Percentiles rank a stretch among this genome's conserved stretches.
Evolutionary conservation across 2,329 filamentous ascomycete species (phyloP).

Genomic region (Neurospora sp.): DNA sequence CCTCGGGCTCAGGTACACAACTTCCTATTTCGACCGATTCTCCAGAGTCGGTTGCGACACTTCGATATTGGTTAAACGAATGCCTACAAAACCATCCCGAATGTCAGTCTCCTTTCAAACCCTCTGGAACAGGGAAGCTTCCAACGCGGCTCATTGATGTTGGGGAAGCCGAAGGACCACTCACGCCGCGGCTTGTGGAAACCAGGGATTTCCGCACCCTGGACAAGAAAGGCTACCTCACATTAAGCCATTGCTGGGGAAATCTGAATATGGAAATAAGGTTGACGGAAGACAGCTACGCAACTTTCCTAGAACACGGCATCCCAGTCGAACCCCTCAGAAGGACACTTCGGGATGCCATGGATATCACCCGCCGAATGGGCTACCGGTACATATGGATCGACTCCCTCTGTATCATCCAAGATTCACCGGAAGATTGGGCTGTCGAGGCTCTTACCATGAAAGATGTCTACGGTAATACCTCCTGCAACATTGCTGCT

Average conservation of each 20-base stretch:
- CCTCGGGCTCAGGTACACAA: neutral
- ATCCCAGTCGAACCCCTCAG: neutral
- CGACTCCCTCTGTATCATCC: slow-evolving; percentile 1
- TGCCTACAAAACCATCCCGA: neutral
- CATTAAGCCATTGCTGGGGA: slow-evolving; percentile 1
- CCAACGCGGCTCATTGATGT: neutral
- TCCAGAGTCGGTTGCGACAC: neutral
- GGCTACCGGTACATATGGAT: neutral
- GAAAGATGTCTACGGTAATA: neutral
- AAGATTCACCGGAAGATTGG: neutral
- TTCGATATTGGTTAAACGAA: neutral
- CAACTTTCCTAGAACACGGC: neutral
- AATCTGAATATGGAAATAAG: neutral
- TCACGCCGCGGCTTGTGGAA: neutral
- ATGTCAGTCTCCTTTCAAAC: neutral
- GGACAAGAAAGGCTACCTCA: neutral
- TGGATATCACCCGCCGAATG: neutral
- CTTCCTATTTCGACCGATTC: neutral
- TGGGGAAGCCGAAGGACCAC: neutral
- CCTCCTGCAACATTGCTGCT: slow-evolving; percentile 1
- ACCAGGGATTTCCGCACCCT: neutral
- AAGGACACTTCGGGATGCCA: neutral
- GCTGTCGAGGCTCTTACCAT: neutral
- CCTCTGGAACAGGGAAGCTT: neutral
- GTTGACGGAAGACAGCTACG: neutral